A percentile compares a stretch with the other conserved stretches of the same genome.
phyloP scores from a whole-genome alignment of 75 land plant genomes.

The Picea sitchensis region DNA sequence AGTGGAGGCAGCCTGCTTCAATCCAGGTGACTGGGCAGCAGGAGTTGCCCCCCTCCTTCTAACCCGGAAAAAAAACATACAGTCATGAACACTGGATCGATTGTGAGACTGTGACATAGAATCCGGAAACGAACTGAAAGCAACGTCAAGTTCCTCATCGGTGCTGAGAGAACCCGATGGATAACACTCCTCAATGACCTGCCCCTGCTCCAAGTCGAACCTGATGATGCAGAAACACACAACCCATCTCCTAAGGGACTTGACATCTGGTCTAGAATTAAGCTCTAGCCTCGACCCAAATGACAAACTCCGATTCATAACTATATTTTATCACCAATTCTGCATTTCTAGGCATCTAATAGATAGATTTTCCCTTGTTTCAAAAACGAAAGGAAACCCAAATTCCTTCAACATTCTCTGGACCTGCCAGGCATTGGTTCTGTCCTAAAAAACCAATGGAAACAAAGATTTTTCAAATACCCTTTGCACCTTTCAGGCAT shows the following conservation, averaged over 20 bases:
- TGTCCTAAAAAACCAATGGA: background rate
- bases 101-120: conserved; percentile 86
- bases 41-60: conserved; percentile 39
- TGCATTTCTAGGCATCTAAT: background rate
- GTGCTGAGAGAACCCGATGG: conserved; percentile 63
- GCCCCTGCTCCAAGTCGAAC: conserved; percentile 97
- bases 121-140: conserved; percentile 96
- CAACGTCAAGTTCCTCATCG: conserved; percentile 83
- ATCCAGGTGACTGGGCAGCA: conserved; percentile 7
- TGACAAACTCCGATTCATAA: conserved; percentile 41
- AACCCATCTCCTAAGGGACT: conserved; percentile 67
- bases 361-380: background rate
- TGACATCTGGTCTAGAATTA: conserved; percentile 35
- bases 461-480: background rate
- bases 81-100: conserved; percentile 83
- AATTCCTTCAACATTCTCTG: background rate
- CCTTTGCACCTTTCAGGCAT: background rate
- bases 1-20: conserved; percentile 8
- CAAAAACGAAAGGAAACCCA: background rate
- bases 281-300: conserved; percentile 28
- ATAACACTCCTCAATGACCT: conserved; percentile 91
- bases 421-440: conserved; percentile 5
- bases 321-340: background rate
- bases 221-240: conserved; percentile 87
- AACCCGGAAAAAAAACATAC: conserved; percentile 90